These are phyloP conservation scores for Haplosporangium sp. DNA, from an alignment of 371 early-diverging fungal species.

Conservation along the genomic window DNA sequence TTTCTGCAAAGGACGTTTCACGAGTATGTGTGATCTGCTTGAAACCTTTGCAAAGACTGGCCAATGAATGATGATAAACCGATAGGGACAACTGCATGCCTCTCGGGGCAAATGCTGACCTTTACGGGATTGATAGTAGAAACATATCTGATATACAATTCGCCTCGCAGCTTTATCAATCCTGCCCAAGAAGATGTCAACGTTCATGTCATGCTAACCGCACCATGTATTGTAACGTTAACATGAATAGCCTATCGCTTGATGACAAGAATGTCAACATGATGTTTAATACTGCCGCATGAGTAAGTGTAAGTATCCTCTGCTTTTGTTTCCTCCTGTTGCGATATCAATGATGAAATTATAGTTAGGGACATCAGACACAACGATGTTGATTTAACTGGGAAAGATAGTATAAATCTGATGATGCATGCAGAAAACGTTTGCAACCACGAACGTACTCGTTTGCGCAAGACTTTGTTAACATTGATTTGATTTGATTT, in stretches of 20 bases:
- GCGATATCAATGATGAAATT: slow-evolving; percentile 9
- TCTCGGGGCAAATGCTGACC: slow-evolving; percentile 18
- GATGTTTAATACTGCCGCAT: too few relatives aligned
- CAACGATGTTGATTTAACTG: slow-evolving; percentile 32
- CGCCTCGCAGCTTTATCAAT: too few relatives aligned
- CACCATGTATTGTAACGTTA: neutral
- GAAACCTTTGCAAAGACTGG: too few relatives aligned
- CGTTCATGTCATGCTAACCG: neutral
- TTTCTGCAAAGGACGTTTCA: too few relatives aligned
- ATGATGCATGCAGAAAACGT: neutral
- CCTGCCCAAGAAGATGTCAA: neutral
- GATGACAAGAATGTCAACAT: too few relatives aligned
- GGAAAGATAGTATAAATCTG: slow-evolving; percentile 24
- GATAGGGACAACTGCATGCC: slow-evolving; percentile 34
- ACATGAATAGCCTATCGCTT: neutral
- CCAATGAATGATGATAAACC: slow-evolving; percentile 1
- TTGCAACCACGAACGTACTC: neutral
- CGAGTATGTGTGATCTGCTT: too few relatives aligned
- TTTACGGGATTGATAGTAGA: slow-evolving; percentile 30
- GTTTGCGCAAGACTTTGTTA: neutral
- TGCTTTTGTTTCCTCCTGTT: neutral
- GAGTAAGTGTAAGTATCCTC: too few relatives aligned
- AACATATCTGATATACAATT: neutral
- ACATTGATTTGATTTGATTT: too few relatives aligned
- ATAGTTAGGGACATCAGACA: slow-evolving; percentile 44